Evolutionary conservation across 1,284 basidiomycete species (phyloP).

Genomic region (Naganishia sp.): DNA sequence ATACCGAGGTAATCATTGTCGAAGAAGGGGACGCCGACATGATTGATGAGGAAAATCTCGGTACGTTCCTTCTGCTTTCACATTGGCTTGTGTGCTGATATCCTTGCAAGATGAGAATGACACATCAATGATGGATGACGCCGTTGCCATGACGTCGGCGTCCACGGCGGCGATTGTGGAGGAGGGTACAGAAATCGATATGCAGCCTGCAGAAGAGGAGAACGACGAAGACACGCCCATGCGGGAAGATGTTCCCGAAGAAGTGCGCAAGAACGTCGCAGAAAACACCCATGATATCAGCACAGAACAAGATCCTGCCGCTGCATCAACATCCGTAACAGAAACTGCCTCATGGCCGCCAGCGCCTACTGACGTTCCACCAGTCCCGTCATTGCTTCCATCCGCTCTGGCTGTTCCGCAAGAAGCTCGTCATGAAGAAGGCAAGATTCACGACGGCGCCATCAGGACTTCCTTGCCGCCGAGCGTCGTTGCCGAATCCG

Average conservation of each 20-base stretch:
- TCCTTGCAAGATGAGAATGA: not conserved
- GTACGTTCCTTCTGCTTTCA: not conserved
- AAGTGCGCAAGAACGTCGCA: not conserved
- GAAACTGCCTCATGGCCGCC: slow-evolving; percentile 27
- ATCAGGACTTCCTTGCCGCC: too few species aligned
- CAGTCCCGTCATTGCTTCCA: slow-evolving; percentile 29
- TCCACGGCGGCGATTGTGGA: not conserved
- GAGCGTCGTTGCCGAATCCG: slow-evolving; percentile 17
- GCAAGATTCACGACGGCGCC: slow-evolving; percentile 7
- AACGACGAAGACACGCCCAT: slow-evolving; percentile 21
- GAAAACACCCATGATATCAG: not conserved
- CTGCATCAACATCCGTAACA: too few species aligned
- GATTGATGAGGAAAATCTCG: slow-evolving; percentile 12
- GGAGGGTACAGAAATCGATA: slow-evolving; percentile 19
- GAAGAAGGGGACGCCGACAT: slow-evolving; percentile 21
- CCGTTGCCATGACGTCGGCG: slow-evolving; percentile 1
- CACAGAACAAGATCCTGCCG: not conserved
- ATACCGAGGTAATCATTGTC: not conserved
- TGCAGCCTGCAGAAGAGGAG: slow-evolving; percentile 24
- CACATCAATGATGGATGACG: slow-evolving; percentile 22
- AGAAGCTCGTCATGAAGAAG: slow-evolving; percentile 18
- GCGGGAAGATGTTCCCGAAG: slow-evolving; percentile 8
- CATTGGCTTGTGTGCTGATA: not conserved
- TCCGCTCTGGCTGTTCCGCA: slow-evolving; percentile 21
- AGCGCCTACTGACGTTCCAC: slow-evolving; percentile 28